A percentile compares a stretch with the other conserved stretches of the same genome.
Conservation (phyloP, 225 moss, liverwort and hornwort species). For the Straminergon stramineum region DNA sequence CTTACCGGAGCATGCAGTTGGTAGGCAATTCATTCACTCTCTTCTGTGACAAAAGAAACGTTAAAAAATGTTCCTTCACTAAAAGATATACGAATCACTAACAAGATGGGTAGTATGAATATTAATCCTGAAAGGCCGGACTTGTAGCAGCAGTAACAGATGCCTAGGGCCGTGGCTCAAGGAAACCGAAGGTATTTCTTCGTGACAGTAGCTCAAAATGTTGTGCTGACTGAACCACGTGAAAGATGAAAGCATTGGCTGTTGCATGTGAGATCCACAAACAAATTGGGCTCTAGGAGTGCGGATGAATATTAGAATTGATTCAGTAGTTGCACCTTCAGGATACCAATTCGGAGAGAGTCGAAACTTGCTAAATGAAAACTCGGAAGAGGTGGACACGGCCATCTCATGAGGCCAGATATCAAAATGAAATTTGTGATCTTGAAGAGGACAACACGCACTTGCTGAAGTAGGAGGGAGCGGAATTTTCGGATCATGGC, state of each 20-base stretch:
- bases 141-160: background rate
- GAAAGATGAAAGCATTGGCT: background rate
- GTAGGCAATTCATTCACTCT: background rate
- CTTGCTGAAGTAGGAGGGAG: background rate
- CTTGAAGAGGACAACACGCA: background rate
- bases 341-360: background rate
- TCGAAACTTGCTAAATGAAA: background rate
- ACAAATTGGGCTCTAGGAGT: background rate
- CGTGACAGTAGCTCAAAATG: background rate
- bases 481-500: background rate
- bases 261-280: background rate
- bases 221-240: background rate
- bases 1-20: background rate
- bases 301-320: background rate
- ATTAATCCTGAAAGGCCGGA: background rate
- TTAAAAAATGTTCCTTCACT: background rate
- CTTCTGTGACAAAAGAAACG: background rate
- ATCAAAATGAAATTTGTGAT: background rate
- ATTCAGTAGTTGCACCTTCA: background rate
- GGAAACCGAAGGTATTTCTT: background rate
- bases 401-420: background rate
- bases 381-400: background rate
- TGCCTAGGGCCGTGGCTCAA: background rate
- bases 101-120: background rate
- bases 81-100: background rate